Percentiles rank a stretch among this genome's conserved stretches.
Conservation (phyloP, 129 eudicot species). For the Sambucus nigra region DNA sequence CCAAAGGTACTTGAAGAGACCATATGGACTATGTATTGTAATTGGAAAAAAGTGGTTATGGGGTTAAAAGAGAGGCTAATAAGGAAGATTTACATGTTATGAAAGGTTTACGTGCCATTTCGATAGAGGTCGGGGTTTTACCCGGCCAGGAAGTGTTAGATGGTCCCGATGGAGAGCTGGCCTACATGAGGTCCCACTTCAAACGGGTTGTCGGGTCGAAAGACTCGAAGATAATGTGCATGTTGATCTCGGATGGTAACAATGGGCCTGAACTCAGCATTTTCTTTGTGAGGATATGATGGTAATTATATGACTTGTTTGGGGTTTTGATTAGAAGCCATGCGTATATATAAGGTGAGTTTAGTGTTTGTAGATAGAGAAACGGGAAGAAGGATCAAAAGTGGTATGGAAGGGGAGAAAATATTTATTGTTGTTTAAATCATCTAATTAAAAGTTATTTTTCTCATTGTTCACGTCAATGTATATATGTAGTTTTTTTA, state of each 20-base stretch:
- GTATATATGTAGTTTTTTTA: too few relatives aligned
- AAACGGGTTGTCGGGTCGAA: conserved; percentile 61
- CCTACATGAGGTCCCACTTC: conserved; percentile 66
- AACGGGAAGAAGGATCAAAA: not conserved
- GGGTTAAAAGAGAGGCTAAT: conserved; percentile 43
- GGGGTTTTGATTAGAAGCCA: not conserved
- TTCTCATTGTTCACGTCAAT: not conserved
- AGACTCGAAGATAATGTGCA: conserved; percentile 65
- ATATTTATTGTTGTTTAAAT: too few relatives aligned
- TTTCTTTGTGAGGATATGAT: conserved; percentile 52
- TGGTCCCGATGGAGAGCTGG: conserved; percentile 56
- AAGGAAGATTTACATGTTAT: conserved; percentile 60
- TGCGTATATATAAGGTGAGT: conserved; percentile 10
- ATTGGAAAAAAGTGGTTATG: conserved; percentile 57
- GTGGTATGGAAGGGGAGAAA: too few relatives aligned
- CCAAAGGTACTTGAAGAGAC: conserved; percentile 58
- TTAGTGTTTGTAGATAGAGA: not conserved
- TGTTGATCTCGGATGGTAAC: conserved; percentile 70
- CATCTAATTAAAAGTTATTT: too few relatives aligned
- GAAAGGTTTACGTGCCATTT: conserved; percentile 46
- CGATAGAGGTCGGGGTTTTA: conserved; percentile 72
- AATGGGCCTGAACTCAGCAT: conserved; percentile 64
- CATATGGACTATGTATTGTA: conserved; percentile 60
- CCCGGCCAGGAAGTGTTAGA: conserved; percentile 36
- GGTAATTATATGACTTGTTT: not conserved